Evolutionary conservation across 2,329 filamentous ascomycete species (phyloP).

Genomic region (Epichloe hybrida): DNA sequence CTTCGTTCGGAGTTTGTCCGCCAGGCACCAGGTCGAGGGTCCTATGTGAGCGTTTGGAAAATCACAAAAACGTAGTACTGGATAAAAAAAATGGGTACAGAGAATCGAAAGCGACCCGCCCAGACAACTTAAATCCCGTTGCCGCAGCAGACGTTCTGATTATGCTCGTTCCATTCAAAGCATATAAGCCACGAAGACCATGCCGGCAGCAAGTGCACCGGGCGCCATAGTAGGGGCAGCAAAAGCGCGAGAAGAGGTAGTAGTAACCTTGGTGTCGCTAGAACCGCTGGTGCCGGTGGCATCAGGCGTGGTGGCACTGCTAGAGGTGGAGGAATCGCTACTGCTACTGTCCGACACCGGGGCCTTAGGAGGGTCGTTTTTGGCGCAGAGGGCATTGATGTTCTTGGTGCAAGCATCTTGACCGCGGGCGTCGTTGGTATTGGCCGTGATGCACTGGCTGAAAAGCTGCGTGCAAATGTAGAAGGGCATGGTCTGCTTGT

Average conservation of each 20-base stretch:
- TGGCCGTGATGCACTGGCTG: constrained; percentile 30
- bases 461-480: constrained; percentile 39
- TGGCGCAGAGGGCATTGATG: constrained; percentile 35
- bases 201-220: constrained; percentile 31
- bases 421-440: constrained; percentile 26
- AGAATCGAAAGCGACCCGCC: constrained; percentile 16
- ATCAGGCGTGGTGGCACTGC: constrained; percentile 12
- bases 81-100: constrained; percentile 18
- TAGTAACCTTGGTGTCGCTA: constrained; percentile 18
- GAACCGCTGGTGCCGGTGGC: constrained; percentile 10
- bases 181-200: constrained; percentile 39
- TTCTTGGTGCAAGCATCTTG: constrained; percentile 35
- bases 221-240: constrained; percentile 30
- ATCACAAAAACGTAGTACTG: constrained; percentile 16
- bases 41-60: constrained; percentile 4
- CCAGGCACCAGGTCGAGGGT: constrained; percentile 1
- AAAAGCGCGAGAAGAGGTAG: constrained; percentile 16
- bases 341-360: constrained; percentile 9
- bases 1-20: constrained; percentile 12
- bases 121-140: constrained; percentile 3
- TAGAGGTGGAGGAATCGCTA: constrained; percentile 12
- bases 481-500: constrained; percentile 36
- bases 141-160: background rate
- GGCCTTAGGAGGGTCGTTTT: constrained; percentile 20
- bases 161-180: constrained; percentile 21